These are phyloP conservation scores for Fusarium citri DNA, from an alignment of 2,329 filamentous ascomycete species.

Conservation along the genomic window DNA sequence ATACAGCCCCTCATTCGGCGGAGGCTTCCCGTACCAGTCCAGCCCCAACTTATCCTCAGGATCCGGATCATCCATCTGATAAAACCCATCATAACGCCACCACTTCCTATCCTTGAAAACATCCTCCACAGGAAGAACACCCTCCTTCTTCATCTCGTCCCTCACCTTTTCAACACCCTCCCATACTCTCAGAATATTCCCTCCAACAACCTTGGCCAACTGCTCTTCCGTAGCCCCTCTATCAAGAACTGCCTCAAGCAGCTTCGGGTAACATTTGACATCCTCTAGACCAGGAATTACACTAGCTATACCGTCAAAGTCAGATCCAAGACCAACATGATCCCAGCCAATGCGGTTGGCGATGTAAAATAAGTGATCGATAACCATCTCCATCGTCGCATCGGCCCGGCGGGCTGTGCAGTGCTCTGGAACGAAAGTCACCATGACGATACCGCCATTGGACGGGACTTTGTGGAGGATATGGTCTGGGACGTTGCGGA, in stretches of 20 bases:
- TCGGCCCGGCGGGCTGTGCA: neutral
- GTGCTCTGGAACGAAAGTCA: conserved; percentile 8
- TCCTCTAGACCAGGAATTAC: neutral
- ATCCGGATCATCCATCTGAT: conserved; percentile 23
- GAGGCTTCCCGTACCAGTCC: conserved; percentile 6
- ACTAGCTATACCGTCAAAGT: neutral
- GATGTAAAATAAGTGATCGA: conserved; percentile 9
- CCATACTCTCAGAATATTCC: conserved; percentile 10
- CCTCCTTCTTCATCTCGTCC: neutral
- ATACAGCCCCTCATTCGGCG: conserved; percentile 2
- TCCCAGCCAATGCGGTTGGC: conserved; percentile 6
- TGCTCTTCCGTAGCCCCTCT: conserved; percentile 7
- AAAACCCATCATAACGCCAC: conserved; percentile 22
- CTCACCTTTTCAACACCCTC: neutral
- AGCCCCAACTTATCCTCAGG: conserved; percentile 8
- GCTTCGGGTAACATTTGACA: neutral
- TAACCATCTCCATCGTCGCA: conserved; percentile 11
- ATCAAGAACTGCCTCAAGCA: neutral
- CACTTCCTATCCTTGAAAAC: conserved; percentile 11
- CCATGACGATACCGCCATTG: neutral
- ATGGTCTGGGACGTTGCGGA: neutral
- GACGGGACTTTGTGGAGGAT: neutral
- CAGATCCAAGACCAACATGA: neutral
- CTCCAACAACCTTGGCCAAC: neutral
- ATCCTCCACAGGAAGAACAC: neutral